phyloP scores from a whole-genome alignment of 768 basidiomycete genomes.

The Inosperma sp. region DNA sequence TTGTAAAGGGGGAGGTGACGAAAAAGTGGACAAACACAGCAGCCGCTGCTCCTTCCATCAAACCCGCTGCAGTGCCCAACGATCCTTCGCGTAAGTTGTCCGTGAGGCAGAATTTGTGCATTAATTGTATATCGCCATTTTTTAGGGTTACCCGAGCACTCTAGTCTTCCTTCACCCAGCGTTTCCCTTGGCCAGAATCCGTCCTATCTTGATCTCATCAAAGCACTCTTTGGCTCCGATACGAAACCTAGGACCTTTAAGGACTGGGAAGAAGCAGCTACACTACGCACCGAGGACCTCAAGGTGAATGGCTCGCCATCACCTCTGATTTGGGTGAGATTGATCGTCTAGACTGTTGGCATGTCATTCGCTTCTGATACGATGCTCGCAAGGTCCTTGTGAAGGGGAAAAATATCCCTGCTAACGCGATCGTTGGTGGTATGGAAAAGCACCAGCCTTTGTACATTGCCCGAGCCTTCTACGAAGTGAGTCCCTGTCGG shows the following conservation, averaged over 20 bases:
- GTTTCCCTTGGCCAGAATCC: too few species aligned
- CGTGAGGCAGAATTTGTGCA: too few species aligned
- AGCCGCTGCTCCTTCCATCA: too few species aligned
- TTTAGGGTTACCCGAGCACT: too few species aligned
- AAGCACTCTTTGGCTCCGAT: background rate
- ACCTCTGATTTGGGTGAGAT: background rate
- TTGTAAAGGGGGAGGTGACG: too few species aligned
- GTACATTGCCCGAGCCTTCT: background rate
- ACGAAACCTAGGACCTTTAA: background rate
- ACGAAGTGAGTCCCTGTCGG: background rate
- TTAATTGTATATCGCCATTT: too few species aligned
- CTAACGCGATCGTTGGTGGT: background rate
- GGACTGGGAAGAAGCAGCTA: background rate
- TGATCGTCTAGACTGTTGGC: background rate
- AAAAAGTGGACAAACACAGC: too few species aligned
- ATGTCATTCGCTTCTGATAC: background rate
- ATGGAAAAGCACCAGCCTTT: background rate
- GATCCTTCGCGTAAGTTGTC: too few species aligned
- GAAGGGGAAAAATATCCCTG: background rate
- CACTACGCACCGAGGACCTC: background rate
- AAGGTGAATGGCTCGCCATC: background rate
- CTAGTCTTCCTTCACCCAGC: too few species aligned
- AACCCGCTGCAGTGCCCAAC: too few species aligned
- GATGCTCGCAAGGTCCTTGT: background rate
- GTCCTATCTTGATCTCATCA: too few species aligned